Evolutionary conservation across 2,329 filamentous ascomycete genomes (phyloP), one percentile per base, ranked within the genome.

Genomic region (Diaporthe sp.): DNA sequence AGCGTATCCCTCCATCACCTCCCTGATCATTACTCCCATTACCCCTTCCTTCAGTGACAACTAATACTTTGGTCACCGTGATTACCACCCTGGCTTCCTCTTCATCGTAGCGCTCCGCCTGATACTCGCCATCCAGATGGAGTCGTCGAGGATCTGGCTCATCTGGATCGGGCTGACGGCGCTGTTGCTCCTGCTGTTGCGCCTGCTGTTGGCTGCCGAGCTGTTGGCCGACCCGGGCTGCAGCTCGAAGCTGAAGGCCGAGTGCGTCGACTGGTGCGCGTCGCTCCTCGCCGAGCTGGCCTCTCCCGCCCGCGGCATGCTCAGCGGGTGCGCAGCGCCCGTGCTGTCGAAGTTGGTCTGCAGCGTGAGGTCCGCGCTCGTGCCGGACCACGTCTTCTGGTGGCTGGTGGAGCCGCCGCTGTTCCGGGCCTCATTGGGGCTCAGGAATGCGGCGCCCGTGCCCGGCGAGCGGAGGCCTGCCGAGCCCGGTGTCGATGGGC

Each of bases 71-170:
- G 25, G 39, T 44, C 59, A 63, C 25, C 19, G 2, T 63, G 8
- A 77, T 77, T 77, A 75, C 74, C 74, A 75, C 17, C 56, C 56
- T 15, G 72, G 61, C 27, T 66, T 73, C 69, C 55, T 77, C 77
- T 84, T 86, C 69, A 85, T 85, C 70, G 95, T 98, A 78, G 97
- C 95, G 84, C 95, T 97, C 76, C 95, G 90, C 77, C 95, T 89
- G 77, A 98, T 95, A 86, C 94, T 97, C 84, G 97, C 94, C 69
- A 96, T 94, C 96, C 96, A 98, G 22, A 94, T 93, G 25, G 94
- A 97, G 80, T 96, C 94, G 79, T 97, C 94, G 71, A 98, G 88
- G 81, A 97, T 94, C 78, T 95, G 92, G 82, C 96, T 91, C 78
- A 97, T 94, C 79, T 95, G 93, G 63, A 92, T 90, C 66, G 93